These are phyloP conservation scores for Neurospora africana DNA, from an alignment of 495 filamentous ascomycete species.

Conservation along the genomic window DNA sequence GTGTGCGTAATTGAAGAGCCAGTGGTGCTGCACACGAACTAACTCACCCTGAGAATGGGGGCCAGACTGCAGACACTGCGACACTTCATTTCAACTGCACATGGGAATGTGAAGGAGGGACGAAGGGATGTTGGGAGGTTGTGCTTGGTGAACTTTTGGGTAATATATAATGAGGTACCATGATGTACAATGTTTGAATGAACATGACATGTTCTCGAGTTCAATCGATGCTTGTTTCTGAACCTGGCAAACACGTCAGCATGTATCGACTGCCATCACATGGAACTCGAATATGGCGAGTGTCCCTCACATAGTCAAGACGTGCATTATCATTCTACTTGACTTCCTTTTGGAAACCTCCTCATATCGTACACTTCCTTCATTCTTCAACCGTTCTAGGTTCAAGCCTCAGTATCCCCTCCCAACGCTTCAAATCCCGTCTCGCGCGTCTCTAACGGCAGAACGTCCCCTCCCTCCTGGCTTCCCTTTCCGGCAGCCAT, in stretches of 20 bases:
- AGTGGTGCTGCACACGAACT: neutral
- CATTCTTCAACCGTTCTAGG: neutral
- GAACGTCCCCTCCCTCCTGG: constrained; percentile 1
- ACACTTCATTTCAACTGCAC: neutral
- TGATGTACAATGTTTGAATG: neutral
- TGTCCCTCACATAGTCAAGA: neutral
- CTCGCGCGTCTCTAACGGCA: constrained; percentile 1
- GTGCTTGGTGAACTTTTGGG: neutral
- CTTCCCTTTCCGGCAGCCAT: constrained; percentile 1
- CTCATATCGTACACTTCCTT: neutral
- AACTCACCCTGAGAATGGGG: neutral
- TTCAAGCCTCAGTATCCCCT: neutral
- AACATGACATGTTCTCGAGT: neutral
- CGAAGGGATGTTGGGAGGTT: neutral
- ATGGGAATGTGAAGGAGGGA: neutral
- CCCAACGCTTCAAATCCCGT: constrained; percentile 15
- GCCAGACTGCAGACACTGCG: neutral
- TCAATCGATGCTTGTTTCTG: neutral
- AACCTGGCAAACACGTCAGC: neutral
- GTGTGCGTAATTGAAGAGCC: neutral
- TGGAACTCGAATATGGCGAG: neutral
- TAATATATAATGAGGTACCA: constrained; percentile 5
- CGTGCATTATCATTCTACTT: neutral
- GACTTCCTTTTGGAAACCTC: neutral
- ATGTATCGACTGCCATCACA: neutral